phyloP scores from a whole-genome alignment of 495 filamentous ascomycete genomes.

The Aspergillus mulundensis region DNA sequence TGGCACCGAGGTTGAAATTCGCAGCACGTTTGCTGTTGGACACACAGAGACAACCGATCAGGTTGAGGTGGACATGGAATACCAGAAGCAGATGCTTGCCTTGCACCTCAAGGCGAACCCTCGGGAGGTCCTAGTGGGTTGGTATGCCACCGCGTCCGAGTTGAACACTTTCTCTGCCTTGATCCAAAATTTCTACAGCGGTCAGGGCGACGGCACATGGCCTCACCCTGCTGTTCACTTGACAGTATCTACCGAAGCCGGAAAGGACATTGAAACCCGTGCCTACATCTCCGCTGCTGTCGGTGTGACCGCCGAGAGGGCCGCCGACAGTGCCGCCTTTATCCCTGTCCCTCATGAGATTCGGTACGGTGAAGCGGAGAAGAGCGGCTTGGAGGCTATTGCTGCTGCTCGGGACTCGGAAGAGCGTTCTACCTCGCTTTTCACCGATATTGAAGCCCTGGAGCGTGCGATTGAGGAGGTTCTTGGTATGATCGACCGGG shows the following conservation, averaged over 20 bases:
- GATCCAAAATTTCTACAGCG: slow-evolving; percentile 99
- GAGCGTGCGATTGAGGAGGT: slow-evolving; percentile 81
- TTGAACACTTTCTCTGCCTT: slow-evolving; percentile 96
- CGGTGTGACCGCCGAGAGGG: slow-evolving; percentile 89
- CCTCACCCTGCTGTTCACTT: slow-evolving; percentile 95
- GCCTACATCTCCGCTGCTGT: slow-evolving; percentile 94
- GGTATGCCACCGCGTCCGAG: slow-evolving; percentile 95
- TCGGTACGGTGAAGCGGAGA: slow-evolving; percentile 85
- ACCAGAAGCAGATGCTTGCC: slow-evolving; percentile 97
- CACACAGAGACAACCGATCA: slow-evolving; percentile 98
- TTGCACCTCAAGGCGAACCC: slow-evolving; percentile 92
- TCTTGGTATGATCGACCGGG: slow-evolving; percentile 81
- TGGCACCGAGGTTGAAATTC: slow-evolving; percentile 91
- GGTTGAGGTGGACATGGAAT: slow-evolving; percentile 99
- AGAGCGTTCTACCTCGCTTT: slow-evolving; percentile 62
- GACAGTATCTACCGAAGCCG: slow-evolving; percentile 83
- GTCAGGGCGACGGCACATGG: slow-evolving; percentile 92
- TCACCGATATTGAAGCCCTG: slow-evolving; percentile 83
- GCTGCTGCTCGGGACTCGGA: slow-evolving; percentile 75
- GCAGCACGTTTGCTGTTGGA: slow-evolving; percentile 92
- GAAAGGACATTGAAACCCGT: slow-evolving; percentile 75
- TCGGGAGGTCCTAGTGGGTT: slow-evolving; percentile 88
- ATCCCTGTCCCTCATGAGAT: slow-evolving; percentile 93
- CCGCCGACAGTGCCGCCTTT: slow-evolving; percentile 91
- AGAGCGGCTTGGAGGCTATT: slow-evolving; percentile 84